phyloP scores from a whole-genome alignment of 148 eudicot genomes.

The Polygonum maritimum region DNA sequence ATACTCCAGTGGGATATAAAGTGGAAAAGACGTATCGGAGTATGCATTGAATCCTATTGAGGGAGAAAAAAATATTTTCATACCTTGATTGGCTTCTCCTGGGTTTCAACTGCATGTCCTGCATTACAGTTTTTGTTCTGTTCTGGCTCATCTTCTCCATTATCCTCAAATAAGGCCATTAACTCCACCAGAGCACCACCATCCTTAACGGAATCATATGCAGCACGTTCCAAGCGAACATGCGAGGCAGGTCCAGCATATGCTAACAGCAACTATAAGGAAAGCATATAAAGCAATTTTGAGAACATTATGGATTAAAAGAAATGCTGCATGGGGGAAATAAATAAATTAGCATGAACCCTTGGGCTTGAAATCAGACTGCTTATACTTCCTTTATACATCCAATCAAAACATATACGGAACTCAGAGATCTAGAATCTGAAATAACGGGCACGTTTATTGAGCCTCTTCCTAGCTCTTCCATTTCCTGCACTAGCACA shows the following conservation, averaged over 20 bases:
- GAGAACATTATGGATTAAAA: not conserved
- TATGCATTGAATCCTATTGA: not conserved
- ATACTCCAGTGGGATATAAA: not conserved
- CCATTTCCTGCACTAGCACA: not conserved
- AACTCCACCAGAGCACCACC: constrained; percentile 76
- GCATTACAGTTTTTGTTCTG: constrained; percentile 18
- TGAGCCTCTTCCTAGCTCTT: not conserved
- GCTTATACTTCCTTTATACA: not conserved
- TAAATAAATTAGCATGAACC: not conserved
- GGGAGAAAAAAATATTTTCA: not conserved
- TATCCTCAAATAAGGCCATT: constrained; percentile 45
- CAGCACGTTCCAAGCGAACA: constrained; percentile 70
- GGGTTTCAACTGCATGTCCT: constrained; percentile 23
- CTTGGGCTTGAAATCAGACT: not conserved
- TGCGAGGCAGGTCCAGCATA: constrained; percentile 90
- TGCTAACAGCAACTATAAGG: constrained; percentile 53
- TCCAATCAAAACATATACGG: not conserved
- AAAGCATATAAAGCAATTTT: not conserved
- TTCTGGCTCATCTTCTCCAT: constrained; percentile 18
- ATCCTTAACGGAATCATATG: constrained; percentile 51
- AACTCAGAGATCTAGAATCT: not conserved
- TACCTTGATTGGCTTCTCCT: constrained; percentile 46
- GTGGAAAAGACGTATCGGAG: not conserved
- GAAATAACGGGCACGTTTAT: not conserved
- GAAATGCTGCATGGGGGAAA: not conserved